phyloP scores from a whole-genome alignment of 495 filamentous ascomycete genomes.

The Neurospora discreta region DNA sequence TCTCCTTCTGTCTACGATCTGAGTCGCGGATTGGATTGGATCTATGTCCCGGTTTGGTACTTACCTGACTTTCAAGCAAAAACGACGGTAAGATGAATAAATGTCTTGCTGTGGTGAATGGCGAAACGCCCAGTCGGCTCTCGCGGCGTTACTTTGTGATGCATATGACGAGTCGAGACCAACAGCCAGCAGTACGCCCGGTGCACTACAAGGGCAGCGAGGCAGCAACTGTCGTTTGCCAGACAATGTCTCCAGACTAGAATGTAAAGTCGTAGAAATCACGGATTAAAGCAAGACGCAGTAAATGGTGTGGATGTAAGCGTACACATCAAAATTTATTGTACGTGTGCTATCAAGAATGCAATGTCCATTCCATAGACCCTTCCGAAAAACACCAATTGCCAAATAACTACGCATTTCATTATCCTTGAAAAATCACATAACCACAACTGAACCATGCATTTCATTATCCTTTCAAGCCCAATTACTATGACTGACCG shows the following conservation, averaged over 20 bases:
- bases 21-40: background rate
- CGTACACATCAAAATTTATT: background rate
- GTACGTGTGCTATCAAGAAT: background rate
- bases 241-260: background rate
- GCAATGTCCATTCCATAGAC: background rate
- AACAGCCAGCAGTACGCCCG: background rate
- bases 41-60: background rate
- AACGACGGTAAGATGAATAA: background rate
- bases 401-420: background rate
- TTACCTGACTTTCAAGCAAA: background rate
- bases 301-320: background rate
- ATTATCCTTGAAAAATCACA: background rate
- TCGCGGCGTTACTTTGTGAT: too few species aligned
- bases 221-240: background rate
- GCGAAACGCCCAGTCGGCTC: background rate
- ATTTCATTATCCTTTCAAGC: background rate
- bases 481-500: background rate
- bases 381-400: background rate
- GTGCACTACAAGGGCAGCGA: background rate
- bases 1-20: background rate
- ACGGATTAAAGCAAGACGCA: background rate
- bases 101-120: background rate
- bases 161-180: background rate
- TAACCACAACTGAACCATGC: background rate
- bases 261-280: background rate